Conservation (phyloP, 371 early-diverging fungal species). For the Apophysomyces variabilis region DNA sequence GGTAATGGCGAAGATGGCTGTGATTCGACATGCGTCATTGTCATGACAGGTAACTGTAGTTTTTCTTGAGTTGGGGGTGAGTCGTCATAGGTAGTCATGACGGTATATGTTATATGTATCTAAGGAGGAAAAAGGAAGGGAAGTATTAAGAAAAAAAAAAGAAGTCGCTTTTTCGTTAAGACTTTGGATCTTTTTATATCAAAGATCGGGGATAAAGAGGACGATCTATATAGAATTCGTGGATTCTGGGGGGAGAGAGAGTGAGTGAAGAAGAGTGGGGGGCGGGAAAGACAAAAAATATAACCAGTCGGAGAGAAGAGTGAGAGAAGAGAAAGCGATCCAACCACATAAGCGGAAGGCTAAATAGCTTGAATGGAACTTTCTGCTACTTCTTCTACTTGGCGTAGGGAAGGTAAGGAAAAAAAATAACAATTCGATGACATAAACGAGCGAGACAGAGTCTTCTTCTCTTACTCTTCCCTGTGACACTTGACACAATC, state of each 20-base stretch:
- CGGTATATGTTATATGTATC: neutral
- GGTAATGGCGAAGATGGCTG: slow-evolving; percentile 13
- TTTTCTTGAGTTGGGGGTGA: slow-evolving; percentile 13
- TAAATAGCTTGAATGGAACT: slow-evolving; percentile 1
- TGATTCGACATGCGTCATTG: slow-evolving; percentile 12
- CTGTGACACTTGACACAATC: slow-evolving; percentile 5
- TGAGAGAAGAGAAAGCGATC: neutral
- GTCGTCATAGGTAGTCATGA: neutral
- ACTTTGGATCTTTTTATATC: neutral
- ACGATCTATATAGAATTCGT: no score
- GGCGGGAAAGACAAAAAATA: neutral
- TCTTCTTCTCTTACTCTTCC: neutral
- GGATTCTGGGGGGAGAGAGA: neutral
- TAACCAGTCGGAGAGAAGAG: neutral
- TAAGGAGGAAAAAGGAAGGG: neutral
- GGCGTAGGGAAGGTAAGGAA: neutral
- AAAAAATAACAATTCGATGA: slow-evolving; percentile 1
- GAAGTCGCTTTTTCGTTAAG: neutral
- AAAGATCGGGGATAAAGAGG: neutral
- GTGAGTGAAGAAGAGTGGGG: neutral
- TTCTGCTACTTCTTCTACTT: slow-evolving; percentile 2
- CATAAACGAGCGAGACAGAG: neutral
- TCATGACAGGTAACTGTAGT: slow-evolving; percentile 15
- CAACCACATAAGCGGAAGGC: neutral
- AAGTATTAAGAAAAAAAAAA: neutral